A percentile compares a stretch with the other conserved stretches of the same genome.
These are phyloP conservation scores for Leishmania arabica DNA, from an alignment of 208 protist genomes.

Conservation along the genomic window DNA sequence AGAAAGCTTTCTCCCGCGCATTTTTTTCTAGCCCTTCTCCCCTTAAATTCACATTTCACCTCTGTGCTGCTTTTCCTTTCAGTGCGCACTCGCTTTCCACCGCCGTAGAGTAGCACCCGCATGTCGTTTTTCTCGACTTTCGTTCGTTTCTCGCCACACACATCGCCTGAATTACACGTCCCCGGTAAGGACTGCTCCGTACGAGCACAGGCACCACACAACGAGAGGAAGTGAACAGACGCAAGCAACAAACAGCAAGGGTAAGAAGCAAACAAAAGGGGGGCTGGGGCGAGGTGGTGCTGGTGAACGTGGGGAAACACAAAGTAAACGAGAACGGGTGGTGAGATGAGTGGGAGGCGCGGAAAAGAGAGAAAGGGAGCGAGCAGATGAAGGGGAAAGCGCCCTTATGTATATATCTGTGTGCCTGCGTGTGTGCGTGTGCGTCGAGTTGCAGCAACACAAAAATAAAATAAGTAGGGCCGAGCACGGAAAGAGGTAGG, in stretches of 20 bases:
- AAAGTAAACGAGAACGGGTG: neutral
- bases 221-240: neutral
- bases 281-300: neutral
- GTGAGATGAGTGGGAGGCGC: neutral
- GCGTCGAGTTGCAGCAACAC: neutral
- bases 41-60: neutral
- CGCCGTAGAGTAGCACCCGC: neutral
- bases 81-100: neutral
- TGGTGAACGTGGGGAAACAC: neutral
- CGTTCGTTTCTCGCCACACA: neutral
- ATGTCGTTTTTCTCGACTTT: neutral
- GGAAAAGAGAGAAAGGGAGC: neutral
- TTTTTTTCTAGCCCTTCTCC: neutral
- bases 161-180: neutral
- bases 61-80: neutral
- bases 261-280: conserved; percentile 3
- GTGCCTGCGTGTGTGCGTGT: neutral
- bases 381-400: neutral
- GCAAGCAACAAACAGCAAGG: neutral
- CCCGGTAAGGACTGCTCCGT: neutral
- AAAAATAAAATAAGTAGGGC: neutral
- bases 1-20: neutral
- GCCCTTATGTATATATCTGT: neutral
- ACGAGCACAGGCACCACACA: neutral
- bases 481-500: neutral